Evolutionary conservation across 257 asterid species (phyloP), one percentile per base, ranked within the genome.

Genomic region (Nyctanthes arbortristis): DNA sequence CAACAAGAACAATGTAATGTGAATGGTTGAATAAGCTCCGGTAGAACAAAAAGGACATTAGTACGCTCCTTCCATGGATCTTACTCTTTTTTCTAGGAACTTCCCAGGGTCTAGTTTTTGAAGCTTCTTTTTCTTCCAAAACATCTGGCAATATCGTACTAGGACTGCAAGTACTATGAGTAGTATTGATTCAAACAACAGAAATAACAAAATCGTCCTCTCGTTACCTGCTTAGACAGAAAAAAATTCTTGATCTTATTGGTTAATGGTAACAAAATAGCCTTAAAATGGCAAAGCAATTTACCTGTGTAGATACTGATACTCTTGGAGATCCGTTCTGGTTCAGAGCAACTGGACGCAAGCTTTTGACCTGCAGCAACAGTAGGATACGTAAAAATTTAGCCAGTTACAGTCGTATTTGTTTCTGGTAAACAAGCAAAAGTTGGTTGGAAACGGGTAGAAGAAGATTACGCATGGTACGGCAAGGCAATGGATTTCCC

Each of bases 101-200:
- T 81, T 82, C 27, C 93, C 92, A 3, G 91, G 91, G 70, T 84
- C 76, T 13, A 77, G 81, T 37, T 74, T 77, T 73, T 82, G 96
- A 68, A 94, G 95, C 86, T 86, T 93, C 72, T 69, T 87, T 83
- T 94, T 94, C 84, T 79, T 87, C 99, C 97, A 93, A 27, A 94
- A 89, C 70, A 77, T 27, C 69, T 82, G 83, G 78, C 97, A 94
- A 54, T 75, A 81, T 33, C 88, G 64, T 27, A 88, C 93, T 2
- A 72, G 32, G 29, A 82, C 86, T 32, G 86, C 88, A 43, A 94
- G 78, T 33, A 88, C 59, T 36, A 94, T 75, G 78, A 94, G 32
- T 60, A 85, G 58, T 45, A 76, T 43, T 16, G 99, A 79, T 74
- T 94, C 97, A n/a, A 85, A 79, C 63, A 85, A 34, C 76, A 94